phyloP scores from a whole-genome alignment of 345 rosid genomes.

The Xanthoceras sorbifolium region DNA sequence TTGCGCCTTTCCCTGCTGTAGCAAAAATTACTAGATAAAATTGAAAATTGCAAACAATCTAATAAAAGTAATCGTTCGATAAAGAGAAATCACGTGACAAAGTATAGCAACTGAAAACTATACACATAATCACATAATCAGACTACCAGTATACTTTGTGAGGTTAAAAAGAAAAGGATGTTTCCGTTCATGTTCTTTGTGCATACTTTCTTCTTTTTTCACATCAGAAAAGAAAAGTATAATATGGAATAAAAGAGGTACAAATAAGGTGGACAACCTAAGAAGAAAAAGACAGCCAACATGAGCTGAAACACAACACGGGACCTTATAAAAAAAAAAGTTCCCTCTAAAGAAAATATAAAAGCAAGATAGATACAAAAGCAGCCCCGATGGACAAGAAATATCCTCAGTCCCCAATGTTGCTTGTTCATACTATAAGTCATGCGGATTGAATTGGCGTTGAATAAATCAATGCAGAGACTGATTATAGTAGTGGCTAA shows the following conservation, averaged over 20 bases:
- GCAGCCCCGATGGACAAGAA: neutral
- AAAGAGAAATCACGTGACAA: neutral
- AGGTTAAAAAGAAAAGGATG: neutral
- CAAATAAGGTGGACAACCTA: neutral
- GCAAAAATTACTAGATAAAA: constrained; percentile 21
- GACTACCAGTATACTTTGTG: neutral
- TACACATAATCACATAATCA: neutral
- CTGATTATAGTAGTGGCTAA: neutral
- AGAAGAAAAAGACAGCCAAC: neutral
- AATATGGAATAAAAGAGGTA: no score
- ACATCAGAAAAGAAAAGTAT: no score
- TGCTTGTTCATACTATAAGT: neutral
- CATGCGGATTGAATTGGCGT: neutral
- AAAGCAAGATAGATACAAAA: neutral
- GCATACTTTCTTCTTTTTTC: no score
- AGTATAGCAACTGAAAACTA: neutral
- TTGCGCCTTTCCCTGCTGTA: constrained; percentile 48
- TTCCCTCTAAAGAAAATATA: neutral
- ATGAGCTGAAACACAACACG: neutral
- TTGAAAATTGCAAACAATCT: neutral
- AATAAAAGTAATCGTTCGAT: neutral
- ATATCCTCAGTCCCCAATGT: neutral
- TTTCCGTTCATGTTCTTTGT: no score
- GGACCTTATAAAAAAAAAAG: neutral
- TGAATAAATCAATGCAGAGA: neutral